Percentiles rank a stretch among this genome's conserved stretches.
Conservation (phyloP, 2,329 filamentous ascomycete genomes). For the Diaporthe citri region DNA sequence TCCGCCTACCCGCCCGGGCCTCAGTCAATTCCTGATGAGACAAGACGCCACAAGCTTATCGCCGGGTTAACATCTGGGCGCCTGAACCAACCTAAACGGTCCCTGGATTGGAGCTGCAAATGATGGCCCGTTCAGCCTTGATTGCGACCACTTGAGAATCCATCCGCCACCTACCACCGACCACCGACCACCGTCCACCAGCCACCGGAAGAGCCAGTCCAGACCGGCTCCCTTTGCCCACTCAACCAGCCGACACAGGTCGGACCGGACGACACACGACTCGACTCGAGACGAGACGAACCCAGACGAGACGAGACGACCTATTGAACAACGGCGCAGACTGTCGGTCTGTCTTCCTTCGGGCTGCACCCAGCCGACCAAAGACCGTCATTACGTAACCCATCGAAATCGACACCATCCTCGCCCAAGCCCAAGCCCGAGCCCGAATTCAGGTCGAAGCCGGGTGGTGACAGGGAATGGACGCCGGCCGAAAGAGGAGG, state of each 20-base stretch:
- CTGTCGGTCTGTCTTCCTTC: neutral
- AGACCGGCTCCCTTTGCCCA: constrained; percentile 22
- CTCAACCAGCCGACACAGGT: neutral
- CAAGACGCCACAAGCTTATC: constrained; percentile 33
- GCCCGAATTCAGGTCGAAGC: neutral
- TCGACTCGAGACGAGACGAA: neutral
- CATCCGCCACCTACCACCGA: constrained; percentile 16
- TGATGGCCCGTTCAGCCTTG: constrained; percentile 29
- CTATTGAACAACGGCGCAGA: neutral
- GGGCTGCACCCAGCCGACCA: constrained; percentile 15
- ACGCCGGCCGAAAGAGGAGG: constrained; percentile 29
- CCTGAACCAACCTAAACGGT: constrained; percentile 5
- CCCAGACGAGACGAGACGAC: constrained; percentile 16
- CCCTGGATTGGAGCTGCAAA: constrained; percentile 30
- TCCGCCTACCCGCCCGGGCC: constrained; percentile 10
- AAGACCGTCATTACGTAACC: constrained; percentile 30
- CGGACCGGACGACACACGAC: neutral
- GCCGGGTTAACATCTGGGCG: constrained; percentile 27
- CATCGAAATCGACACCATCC: constrained; percentile 11
- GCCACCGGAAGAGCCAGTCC: constrained; percentile 20
- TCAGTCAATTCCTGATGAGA: constrained; percentile 27
- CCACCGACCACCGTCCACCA: constrained; percentile 17
- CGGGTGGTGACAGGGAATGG: constrained; percentile 20
- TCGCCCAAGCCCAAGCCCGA: constrained; percentile 3
- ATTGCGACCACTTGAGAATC: constrained; percentile 18